Percentiles rank a stretch among this genome's conserved stretches.
phyloP scores from a whole-genome alignment of 2,329 filamentous ascomycete genomes.

The Emmonsiellopsis sp. region DNA sequence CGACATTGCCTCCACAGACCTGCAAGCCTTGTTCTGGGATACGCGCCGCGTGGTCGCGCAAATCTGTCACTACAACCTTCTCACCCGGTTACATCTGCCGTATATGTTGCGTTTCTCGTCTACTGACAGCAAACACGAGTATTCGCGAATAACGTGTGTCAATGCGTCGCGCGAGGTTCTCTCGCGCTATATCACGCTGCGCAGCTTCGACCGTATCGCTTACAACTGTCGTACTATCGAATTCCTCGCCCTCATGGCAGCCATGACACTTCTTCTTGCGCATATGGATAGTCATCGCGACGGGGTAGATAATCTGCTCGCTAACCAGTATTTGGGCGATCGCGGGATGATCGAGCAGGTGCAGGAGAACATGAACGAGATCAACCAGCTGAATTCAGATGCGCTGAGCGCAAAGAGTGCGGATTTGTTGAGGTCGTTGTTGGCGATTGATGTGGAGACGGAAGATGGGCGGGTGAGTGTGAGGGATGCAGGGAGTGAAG shows the following conservation, averaged over 20 bases:
- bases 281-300: constrained; percentile 16
- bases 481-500: too few species aligned
- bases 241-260: constrained; percentile 19
- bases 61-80: constrained; percentile 41
- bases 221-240: constrained; percentile 18
- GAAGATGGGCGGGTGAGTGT: too few species aligned
- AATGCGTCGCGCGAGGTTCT: constrained; percentile 45
- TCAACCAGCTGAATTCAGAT: constrained; percentile 21
- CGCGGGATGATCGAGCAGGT: constrained; percentile 31
- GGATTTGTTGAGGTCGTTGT: too few species aligned
- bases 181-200: constrained; percentile 39
- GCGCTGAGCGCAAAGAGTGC: constrained; percentile 11
- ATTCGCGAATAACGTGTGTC: constrained; percentile 41
- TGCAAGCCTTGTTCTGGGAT: constrained; percentile 17
- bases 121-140: constrained; percentile 29
- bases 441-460: too few species aligned
- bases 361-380: constrained; percentile 25
- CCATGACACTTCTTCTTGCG: constrained; percentile 16
- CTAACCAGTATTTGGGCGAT: constrained; percentile 31
- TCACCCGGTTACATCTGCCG: constrained; percentile 46
- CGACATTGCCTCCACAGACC: neutral
- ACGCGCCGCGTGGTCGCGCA: constrained; percentile 36
- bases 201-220: constrained; percentile 20
- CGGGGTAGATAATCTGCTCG: constrained; percentile 12
- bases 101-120: constrained; percentile 37